Evolutionary conservation across 768 basidiomycete species (phyloP), one percentile per base, ranked within the genome.

Genomic region (Baorangia bicolor): DNA sequence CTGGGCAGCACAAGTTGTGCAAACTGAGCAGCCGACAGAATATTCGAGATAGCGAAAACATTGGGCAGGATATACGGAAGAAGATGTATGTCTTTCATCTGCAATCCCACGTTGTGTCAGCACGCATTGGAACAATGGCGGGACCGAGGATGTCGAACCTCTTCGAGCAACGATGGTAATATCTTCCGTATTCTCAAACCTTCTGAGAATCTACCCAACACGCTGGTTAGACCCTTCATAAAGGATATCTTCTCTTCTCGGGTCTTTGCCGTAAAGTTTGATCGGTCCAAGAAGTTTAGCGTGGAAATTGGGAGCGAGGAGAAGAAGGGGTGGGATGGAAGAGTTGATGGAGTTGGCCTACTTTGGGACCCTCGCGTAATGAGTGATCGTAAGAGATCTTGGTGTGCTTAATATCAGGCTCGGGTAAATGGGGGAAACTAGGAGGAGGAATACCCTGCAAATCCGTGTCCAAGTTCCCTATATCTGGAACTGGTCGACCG

Each of bases 201-300:
- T 63, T 94, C 92, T 10, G 90, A 89, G 72, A 99, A 98, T 43
- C 80, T 84, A 52, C 85, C 85, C 35, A 98, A 73, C 8, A 98
- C 94, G 47, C 80, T 67, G 2, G 87, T 80, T 20, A 98, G 74
- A 1, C 96, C 95, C 69, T 92, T 92, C 85, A 98, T 90, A 70
- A 98, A 98, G 0, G 91, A 90, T 27, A 97, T 88, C 69, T 98
- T 98, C 68, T 98, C 97, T 74, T 98, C 96, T 53, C 88, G 77
- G 2, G 94, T 87, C 72, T 98, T 97, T 0, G 92, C 85, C 1
- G 94, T 92, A 69, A 98, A 99, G 55, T 88, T 96, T 5, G 95
- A 92, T 14, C 96, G 86, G 65, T 98, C 96, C 51, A 99, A 77
- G 74, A 98, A 99, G 66, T 94, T 94, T 31, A 99, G 81, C 0